Conservation (phyloP, 2,329 filamentous ascomycete genomes). For the Colletotrichum chlorophyti region DNA sequence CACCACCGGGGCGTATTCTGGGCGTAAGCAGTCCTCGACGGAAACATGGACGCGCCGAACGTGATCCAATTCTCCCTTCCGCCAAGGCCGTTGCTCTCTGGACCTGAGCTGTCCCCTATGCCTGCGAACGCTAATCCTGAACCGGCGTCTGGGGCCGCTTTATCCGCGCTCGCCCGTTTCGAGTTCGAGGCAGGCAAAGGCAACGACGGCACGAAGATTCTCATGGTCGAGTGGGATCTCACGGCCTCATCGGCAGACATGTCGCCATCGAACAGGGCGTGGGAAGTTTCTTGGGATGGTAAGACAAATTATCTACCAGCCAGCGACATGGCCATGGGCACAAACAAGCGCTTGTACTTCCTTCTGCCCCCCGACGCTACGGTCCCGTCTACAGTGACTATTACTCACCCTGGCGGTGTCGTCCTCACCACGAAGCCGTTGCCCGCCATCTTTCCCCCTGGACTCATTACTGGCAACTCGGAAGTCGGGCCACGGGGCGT, state of each 20-base stretch:
- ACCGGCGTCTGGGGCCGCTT: constrained; percentile 44
- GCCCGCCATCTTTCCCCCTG: constrained; percentile 84
- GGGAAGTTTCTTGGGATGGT: constrained; percentile 85
- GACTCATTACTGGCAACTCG: constrained; percentile 71
- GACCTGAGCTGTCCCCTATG: background rate
- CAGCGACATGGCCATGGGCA: constrained; percentile 56
- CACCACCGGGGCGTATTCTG: background rate
- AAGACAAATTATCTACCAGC: constrained; percentile 76
- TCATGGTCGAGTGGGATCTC: constrained; percentile 90
- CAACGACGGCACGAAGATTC: constrained; percentile 86
- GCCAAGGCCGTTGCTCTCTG: constrained; percentile 2
- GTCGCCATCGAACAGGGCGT: constrained; percentile 44
- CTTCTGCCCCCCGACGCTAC: constrained; percentile 75
- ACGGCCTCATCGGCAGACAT: background rate
- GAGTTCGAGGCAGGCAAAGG: constrained; percentile 82
- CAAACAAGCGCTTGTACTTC: constrained; percentile 75
- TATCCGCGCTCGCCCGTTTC: constrained; percentile 78
- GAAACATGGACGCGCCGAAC: constrained; percentile 12
- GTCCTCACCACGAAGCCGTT: constrained; percentile 74
- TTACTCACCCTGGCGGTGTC: constrained; percentile 53
- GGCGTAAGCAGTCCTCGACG: background rate
- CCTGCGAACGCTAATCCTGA: constrained; percentile 36
- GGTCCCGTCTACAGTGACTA: constrained; percentile 75
- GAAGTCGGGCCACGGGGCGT: constrained; percentile 80
- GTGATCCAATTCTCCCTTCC: background rate